These are phyloP conservation scores for Fistulinella cinereoalba DNA, from an alignment of 1,284 basidiomycete genomes.

Conservation along the genomic window DNA sequence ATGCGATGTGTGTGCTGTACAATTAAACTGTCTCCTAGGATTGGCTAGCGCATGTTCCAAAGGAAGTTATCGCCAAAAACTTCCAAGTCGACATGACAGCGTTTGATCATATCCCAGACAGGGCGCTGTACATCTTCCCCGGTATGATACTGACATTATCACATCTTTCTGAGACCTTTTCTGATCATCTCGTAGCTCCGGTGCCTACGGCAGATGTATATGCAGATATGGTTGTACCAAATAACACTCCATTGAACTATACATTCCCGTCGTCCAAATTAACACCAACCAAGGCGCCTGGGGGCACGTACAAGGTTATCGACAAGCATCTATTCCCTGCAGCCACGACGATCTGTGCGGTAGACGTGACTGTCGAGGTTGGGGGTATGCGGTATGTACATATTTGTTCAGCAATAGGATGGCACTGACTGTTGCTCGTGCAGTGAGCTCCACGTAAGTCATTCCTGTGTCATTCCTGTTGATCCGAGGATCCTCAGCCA, in stretches of 20 bases:
- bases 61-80: conserved; percentile 55
- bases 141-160: conserved; percentile 27
- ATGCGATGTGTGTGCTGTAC: neutral
- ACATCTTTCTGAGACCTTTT: neutral
- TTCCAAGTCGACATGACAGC: conserved; percentile 41
- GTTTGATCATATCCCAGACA: conserved; percentile 48
- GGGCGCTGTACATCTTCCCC: conserved; percentile 57
- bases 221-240: conserved; percentile 41
- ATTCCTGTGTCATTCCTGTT: neutral
- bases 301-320: conserved; percentile 59
- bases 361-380: conserved; percentile 55
- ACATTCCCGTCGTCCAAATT: conserved; percentile 52
- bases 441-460: conserved; percentile 54
- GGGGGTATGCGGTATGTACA: conserved; percentile 53
- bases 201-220: conserved; percentile 41
- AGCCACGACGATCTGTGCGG: conserved; percentile 53
- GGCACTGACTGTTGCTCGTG: conserved; percentile 1
- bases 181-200: conserved; percentile 27
- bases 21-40: conserved; percentile 33
- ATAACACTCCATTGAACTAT: conserved; percentile 47
- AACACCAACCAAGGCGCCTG: conserved; percentile 39
- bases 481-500: neutral
- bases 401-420: neutral
- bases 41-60: conserved; percentile 52
- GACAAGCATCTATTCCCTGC: conserved; percentile 57